These are phyloP conservation scores for Umbelopsis isabellina DNA, from an alignment of 192 early-diverging fungal genomes.

Conservation along the genomic window DNA sequence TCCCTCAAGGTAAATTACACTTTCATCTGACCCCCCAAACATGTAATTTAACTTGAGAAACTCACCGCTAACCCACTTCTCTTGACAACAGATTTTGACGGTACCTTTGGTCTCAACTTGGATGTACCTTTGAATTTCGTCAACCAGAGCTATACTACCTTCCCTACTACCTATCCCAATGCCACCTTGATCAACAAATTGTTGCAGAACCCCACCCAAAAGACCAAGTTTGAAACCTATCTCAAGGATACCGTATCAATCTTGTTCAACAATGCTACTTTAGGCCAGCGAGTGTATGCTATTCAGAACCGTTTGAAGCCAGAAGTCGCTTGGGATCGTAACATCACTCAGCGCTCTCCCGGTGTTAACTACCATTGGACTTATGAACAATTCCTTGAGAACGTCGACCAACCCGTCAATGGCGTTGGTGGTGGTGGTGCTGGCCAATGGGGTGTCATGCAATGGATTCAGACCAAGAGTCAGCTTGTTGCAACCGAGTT, in stretches of 20 bases:
- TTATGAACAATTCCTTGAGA: slow-evolving; percentile 36
- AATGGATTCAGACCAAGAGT: slow-evolving; percentile 46
- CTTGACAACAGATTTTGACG: slow-evolving; percentile 43
- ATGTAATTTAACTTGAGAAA: background rate
- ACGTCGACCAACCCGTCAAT: slow-evolving; percentile 32
- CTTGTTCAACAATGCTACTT: slow-evolving; percentile 50
- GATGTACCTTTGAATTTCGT: slow-evolving; percentile 22
- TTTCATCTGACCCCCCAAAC: background rate
- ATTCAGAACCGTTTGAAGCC: slow-evolving; percentile 46
- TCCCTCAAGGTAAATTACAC: slow-evolving; percentile 35
- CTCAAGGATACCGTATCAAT: slow-evolving; percentile 45
- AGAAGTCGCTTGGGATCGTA: slow-evolving; percentile 51
- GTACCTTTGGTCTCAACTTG: slow-evolving; percentile 54
- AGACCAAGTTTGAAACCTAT: slow-evolving; percentile 43
- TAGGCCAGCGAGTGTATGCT: slow-evolving; percentile 41
- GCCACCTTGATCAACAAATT: slow-evolving; percentile 50
- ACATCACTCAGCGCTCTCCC: slow-evolving; percentile 46
- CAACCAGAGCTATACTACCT: slow-evolving; percentile 40
- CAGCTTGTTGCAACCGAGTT: slow-evolving; percentile 42
- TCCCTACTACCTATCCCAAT: slow-evolving; percentile 35
- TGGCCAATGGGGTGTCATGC: slow-evolving; percentile 49
- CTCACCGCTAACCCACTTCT: background rate
- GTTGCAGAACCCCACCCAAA: slow-evolving; percentile 40
- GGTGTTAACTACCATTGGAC: slow-evolving; percentile 50
- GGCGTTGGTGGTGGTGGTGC: slow-evolving; percentile 28